Base-by-base conservation (phyloP, 208 protist species). In the Naegleria lovaniensis region DNA sequence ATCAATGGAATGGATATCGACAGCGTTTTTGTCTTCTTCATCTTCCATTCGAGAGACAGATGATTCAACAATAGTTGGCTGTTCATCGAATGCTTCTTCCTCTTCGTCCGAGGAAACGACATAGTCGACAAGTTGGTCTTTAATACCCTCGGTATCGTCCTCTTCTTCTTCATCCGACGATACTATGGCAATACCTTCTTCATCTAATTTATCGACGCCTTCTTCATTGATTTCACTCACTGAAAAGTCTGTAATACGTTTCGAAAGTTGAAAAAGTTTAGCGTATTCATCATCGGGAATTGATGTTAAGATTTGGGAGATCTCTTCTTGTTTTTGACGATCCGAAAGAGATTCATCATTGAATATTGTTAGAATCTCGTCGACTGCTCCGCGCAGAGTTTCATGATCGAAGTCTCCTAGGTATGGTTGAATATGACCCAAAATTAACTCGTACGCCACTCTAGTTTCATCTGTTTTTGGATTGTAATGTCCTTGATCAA, bases 1-100 rank as follows among this genome's bases (percentile, higher is more conserved):
- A 91, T 98, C 96, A 43, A 98, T 95, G 25, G 96, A 91, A 90
- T 96, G 91, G 29, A 98, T 58, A 52, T 92, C 55, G 25, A 92
- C 79, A 41, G 94, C 91, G 22, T 90, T 84, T 59, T 79, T 13
- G 22, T 58, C 25, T 41, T 84, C 88, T 36, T 85, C 41, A 79
- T 91, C 39, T 52, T 41, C 88, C 33, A 38, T 85, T 29, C 11
- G 36, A 29, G 55, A 58, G 43, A 48, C 5, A 40, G 33, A 0
- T 43, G 88, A 59, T 36, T 91, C 88, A 22, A 76, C 90, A 33
- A 51, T 43, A 59, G 39, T 75, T 25, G 52, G 22, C 58, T 40
- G 29, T 39, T 92, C 79, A 41, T 85, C 89, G 11, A 33, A 0
- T 43, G 19, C 7, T 58, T 76, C 16, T 25, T 90, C 51, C 15